These are phyloP conservation scores for Sclerotinia glacialis DNA, from an alignment of 2,329 filamentous ascomycete species.

Conservation along the genomic window DNA sequence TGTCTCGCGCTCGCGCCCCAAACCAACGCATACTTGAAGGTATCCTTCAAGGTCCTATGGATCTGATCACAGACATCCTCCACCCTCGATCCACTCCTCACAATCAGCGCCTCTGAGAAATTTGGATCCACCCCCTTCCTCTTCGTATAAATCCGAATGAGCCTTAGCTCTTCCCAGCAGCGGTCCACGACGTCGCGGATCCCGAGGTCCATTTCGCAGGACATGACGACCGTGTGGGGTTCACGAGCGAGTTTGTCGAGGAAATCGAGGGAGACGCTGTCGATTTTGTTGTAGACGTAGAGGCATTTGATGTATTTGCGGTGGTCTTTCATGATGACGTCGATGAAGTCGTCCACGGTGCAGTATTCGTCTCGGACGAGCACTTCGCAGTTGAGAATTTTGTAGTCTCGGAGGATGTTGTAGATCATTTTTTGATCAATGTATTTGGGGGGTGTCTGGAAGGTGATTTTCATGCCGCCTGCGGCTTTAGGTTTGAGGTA, in stretches of 20 bases:
- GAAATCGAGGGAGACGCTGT: slow-evolving; percentile 89
- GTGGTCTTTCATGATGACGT: slow-evolving; percentile 99
- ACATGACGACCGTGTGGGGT: slow-evolving; percentile 94
- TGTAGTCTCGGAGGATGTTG: slow-evolving; percentile 98
- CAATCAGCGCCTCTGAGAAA: slow-evolving; percentile 89
- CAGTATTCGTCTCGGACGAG: slow-evolving; percentile 91
- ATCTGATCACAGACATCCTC: slow-evolving; percentile 97
- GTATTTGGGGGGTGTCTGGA: slow-evolving; percentile 81
- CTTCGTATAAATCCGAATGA: slow-evolving; percentile 96
- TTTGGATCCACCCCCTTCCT: slow-evolving; percentile 87
- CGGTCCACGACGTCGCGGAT: slow-evolving; percentile 90
- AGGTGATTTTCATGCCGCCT: slow-evolving; percentile 98
- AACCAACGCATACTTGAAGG: slow-evolving; percentile 96
- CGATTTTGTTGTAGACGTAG: slow-evolving; percentile 99
- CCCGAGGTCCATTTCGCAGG: slow-evolving; percentile 90
- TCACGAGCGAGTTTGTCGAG: slow-evolving; percentile 89
- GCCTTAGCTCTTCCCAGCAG: slow-evolving; percentile 87
- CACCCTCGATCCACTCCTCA: slow-evolving; percentile 80
- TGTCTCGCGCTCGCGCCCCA: slow-evolving; percentile 97
- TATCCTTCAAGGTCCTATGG: slow-evolving; percentile 92
- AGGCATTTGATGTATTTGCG: slow-evolving; percentile 92
- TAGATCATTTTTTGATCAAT: slow-evolving; percentile 97
- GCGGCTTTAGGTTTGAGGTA: slow-evolving; percentile 95
- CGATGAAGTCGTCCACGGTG: slow-evolving; percentile 97
- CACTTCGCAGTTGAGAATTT: slow-evolving; percentile 96